Percentiles rank a stretch among this genome's conserved stretches.
phyloP scores from a whole-genome alignment of 352 stramenopile species.

The Achlya hypogyna region DNA sequence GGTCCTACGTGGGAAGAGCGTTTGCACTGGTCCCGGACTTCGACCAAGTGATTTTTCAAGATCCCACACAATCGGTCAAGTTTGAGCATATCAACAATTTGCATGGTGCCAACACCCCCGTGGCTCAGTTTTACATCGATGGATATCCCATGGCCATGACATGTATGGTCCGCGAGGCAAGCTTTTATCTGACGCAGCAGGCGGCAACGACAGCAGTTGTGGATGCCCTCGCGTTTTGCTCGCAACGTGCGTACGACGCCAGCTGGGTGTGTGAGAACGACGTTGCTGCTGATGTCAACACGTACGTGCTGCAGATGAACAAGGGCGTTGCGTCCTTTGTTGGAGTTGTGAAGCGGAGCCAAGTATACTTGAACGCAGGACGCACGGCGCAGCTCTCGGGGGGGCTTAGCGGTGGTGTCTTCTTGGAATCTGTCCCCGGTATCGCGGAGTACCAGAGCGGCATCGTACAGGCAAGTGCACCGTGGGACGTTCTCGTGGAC shows the following conservation, averaged over 20 bases:
- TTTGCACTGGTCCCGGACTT: constrained; percentile 20
- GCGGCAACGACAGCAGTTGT: constrained; percentile 7
- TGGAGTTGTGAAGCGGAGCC: constrained; percentile 5
- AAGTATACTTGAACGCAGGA: constrained; percentile 23
- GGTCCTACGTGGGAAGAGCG: constrained; percentile 7
- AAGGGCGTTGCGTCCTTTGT: constrained; percentile 18
- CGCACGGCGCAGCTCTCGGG: constrained; percentile 16
- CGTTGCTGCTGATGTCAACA: constrained; percentile 15
- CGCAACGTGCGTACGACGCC: constrained; percentile 17
- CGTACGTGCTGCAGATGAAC: constrained; percentile 23
- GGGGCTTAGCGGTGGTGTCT: constrained; percentile 1
- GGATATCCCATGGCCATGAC: constrained; percentile 1
- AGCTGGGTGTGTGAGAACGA: constrained; percentile 24
- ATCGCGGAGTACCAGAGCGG: constrained; percentile 24
- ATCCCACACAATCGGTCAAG: background rate
- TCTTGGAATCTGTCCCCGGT: constrained; percentile 18
- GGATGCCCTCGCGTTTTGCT: constrained; percentile 23
- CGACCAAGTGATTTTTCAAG: constrained; percentile 5
- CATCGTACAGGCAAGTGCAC: constrained; percentile 21
- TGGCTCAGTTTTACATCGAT: constrained; percentile 20
- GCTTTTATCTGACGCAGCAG: constrained; percentile 20
- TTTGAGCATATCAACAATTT: constrained; percentile 25
- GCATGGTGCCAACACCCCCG: constrained; percentile 16
- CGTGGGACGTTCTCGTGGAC: constrained; percentile 20
- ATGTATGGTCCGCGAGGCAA: constrained; percentile 17